Evolutionary conservation across 768 basidiomycete species (phyloP).

Genomic region (Antrodiella citrinella): DNA sequence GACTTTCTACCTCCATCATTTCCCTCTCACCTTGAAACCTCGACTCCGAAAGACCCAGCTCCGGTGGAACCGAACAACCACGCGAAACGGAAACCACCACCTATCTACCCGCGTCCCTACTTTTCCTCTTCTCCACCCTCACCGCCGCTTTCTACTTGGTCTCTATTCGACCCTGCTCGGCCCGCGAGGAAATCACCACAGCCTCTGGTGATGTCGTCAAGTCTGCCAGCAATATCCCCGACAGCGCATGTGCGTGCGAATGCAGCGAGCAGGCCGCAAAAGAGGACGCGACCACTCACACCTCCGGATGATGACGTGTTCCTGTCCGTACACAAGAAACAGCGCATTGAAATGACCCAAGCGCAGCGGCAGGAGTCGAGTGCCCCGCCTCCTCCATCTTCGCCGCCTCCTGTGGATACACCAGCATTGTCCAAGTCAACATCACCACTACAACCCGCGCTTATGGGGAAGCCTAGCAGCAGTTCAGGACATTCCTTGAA

Average conservation of each 20-base stretch:
- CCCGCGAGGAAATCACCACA: slow-evolving; percentile 8
- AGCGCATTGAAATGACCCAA: slow-evolving; percentile 5
- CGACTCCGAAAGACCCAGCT: slow-evolving; percentile 35
- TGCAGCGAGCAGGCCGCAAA: slow-evolving; percentile 2
- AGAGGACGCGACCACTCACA: slow-evolving; percentile 14
- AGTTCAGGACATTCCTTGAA: slow-evolving; percentile 17
- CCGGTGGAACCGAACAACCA: slow-evolving; percentile 9
- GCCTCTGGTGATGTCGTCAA: slow-evolving; percentile 15
- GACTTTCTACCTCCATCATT: slow-evolving; percentile 51
- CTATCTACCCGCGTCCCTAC: slow-evolving; percentile 25
- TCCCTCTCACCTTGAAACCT: slow-evolving; percentile 42
- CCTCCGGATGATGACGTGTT: slow-evolving; percentile 9
- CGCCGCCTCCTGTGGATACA: slow-evolving; percentile 22
- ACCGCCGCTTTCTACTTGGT: slow-evolving; percentile 12
- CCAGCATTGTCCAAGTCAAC: slow-evolving; percentile 20
- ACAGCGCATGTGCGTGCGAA: neutral
- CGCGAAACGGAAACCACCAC: slow-evolving; percentile 34
- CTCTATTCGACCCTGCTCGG: slow-evolving; percentile 12
- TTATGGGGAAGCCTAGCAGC: slow-evolving; percentile 5
- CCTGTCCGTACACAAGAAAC: slow-evolving; percentile 11
- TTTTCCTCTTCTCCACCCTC: slow-evolving; percentile 22
- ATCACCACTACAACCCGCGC: slow-evolving; percentile 6
- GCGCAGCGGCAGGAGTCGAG: slow-evolving; percentile 5
- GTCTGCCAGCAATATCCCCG: slow-evolving; percentile 6
- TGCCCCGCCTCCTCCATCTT: slow-evolving; percentile 14